Percentiles rank a stretch among this genome's conserved stretches.
Conservation (phyloP, 805 yeast genomes). For the Starmerella sirachaensis region DNA sequence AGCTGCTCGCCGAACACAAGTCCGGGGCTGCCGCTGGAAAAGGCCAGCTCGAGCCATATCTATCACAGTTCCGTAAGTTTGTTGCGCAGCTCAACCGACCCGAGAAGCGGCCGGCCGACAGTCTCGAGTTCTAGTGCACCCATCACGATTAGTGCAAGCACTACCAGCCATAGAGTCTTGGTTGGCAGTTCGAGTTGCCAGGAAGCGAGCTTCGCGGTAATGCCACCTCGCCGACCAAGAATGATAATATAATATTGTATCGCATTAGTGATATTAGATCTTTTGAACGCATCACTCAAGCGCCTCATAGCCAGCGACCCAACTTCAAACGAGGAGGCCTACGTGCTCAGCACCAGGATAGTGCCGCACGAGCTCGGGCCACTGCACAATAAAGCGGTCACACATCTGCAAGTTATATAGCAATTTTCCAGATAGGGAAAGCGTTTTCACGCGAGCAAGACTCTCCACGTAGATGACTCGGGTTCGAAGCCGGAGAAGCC, state of each 20-base stretch:
- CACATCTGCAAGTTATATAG: slow-evolving; percentile 59
- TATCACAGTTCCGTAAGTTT: slow-evolving; percentile 52
- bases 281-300: neutral
- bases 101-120: slow-evolving; percentile 30
- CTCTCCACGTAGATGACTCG: slow-evolving; percentile 73
- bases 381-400: slow-evolving; percentile 78
- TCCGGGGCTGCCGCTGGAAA: slow-evolving; percentile 31
- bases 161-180: too few species aligned
- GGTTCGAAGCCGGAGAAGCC: slow-evolving; percentile 30
- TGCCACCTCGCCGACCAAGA: too few species aligned
- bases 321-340: slow-evolving; percentile 56
- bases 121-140: slow-evolving; percentile 19
- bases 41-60: slow-evolving; percentile 59
- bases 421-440: slow-evolving; percentile 68
- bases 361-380: slow-evolving; percentile 49
- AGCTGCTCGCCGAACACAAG: slow-evolving; percentile 54
- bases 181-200: too few species aligned
- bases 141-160: neutral
- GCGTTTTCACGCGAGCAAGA: slow-evolving; percentile 61
- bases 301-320: neutral
- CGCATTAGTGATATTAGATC: too few species aligned
- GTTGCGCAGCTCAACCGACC: slow-evolving; percentile 46
- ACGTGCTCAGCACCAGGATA: slow-evolving; percentile 57
- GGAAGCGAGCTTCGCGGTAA: too few species aligned
- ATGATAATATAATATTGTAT: too few species aligned